Base-by-base conservation (phyloP, 768 basidiomycete genomes). In the Mycena galericulata region DNA sequence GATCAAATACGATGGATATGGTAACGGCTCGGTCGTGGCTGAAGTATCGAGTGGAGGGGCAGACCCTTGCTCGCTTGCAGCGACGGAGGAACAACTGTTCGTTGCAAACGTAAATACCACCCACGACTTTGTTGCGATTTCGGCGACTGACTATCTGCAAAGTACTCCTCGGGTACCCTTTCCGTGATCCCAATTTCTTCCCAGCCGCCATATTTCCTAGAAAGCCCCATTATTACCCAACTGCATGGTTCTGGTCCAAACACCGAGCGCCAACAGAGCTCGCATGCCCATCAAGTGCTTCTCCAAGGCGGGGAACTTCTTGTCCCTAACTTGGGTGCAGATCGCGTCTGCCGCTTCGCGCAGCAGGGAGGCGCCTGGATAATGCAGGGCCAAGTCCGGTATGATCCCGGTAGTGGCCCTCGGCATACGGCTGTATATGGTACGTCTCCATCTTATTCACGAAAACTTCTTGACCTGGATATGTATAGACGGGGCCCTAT, bases 261-360 rank as follows among this genome's bases (percentile, higher is more conserved):
- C 74, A 73, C 75, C 8, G 85, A 86, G 22, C 86, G 95, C 36
- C 95, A 96, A 75, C 86, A 89, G 62, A 78, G 81, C 7, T 85
- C 93, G 4, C 95, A 96, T 75, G 92, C 93, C 0, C 95, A 96
- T 79, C 92, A 95, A 73, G 88, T 90, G 36, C 73, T 85, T 63
- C 73, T 89, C 32, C 77, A 81, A 20, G 81, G 84, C 53, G 74
- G 81, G 29, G 91, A 93, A 69, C 78, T 95, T 15, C 83, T 94
- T 47, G 83, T 94, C 1, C 89, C 92, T 1, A 93, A 96, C 76
- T 81, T 96, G 8, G 94, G 94, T 5, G 84, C 87, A 3, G 95
- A 96, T 75, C 83, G 84, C 58, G 85, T 94, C 18, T 89, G 86
- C 79, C 81, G 87, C 62, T 81, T 91, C 65, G 80, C 79, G 70